These are phyloP conservation scores for Corchorus olitorius DNA, from an alignment of 345 rosid genomes.

Conservation along the genomic window DNA sequence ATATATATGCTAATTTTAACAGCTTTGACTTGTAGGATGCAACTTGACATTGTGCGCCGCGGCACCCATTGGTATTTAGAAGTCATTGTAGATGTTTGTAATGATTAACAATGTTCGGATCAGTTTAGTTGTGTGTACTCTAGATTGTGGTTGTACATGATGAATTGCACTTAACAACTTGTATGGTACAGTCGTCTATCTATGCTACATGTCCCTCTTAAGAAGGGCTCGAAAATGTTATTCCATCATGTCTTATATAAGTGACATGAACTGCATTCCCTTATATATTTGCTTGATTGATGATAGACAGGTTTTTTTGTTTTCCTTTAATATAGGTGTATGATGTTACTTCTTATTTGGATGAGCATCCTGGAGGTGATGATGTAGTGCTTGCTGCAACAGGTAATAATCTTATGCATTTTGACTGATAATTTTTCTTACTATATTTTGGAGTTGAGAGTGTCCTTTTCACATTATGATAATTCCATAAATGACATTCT, in stretches of 20 bases:
- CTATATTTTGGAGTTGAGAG: neutral
- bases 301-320: neutral
- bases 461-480: neutral
- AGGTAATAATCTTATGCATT: slow-evolving; percentile 43
- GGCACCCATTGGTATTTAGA: neutral
- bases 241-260: neutral
- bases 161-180: neutral
- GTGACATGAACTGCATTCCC: neutral
- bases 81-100: slow-evolving; percentile 1
- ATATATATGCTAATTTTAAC: neutral
- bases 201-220: neutral
- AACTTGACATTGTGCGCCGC: neutral
- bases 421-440: neutral
- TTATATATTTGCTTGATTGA: neutral
- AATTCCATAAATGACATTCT: slow-evolving; percentile 18
- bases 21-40: neutral
- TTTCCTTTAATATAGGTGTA: slow-evolving; percentile 53
- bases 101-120: neutral
- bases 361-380: slow-evolving; percentile 96
- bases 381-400: slow-evolving; percentile 74
- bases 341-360: slow-evolving; percentile 78
- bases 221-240: neutral
- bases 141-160: neutral
- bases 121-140: neutral
- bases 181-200: neutral